A percentile compares a stretch with the other conserved stretches of the same genome.
phyloP scores from a whole-genome alignment of 164 flowering plant species.

The Macadamia tetraphylla region DNA sequence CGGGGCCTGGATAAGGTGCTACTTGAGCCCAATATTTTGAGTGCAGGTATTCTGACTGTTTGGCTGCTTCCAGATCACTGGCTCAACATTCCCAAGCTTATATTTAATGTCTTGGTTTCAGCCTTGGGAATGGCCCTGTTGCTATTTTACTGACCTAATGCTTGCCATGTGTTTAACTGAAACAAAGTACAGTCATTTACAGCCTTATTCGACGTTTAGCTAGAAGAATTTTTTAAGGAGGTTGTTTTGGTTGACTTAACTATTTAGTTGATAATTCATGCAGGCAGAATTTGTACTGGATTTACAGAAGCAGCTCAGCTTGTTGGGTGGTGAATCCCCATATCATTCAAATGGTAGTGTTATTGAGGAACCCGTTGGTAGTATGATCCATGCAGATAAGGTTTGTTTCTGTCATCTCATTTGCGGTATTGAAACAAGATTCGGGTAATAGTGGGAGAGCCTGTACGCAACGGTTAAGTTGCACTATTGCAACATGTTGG shows the following conservation, averaged over 20 bases:
- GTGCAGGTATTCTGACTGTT: too few species aligned
- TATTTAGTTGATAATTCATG: slow-evolving; percentile 7
- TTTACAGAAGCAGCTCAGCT: slow-evolving; percentile 86
- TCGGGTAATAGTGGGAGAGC: not conserved
- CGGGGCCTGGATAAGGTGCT: too few species aligned
- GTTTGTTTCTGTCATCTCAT: slow-evolving; percentile 24
- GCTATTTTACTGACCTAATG: not conserved
- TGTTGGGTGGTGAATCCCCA: slow-evolving; percentile 52
- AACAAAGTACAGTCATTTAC: not conserved
- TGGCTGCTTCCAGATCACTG: too few species aligned
- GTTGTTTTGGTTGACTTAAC: not conserved
- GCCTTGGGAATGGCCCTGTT: not conserved
- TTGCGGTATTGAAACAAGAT: not conserved
- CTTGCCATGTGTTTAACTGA: not conserved
- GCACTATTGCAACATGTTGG: too few species aligned
- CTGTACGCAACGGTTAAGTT: too few species aligned
- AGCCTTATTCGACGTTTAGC: not conserved
- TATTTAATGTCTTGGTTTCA: too few species aligned
- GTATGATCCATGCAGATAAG: slow-evolving; percentile 65
- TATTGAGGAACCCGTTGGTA: slow-evolving; percentile 47
- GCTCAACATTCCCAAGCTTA: too few species aligned
- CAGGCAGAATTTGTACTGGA: slow-evolving; percentile 92
- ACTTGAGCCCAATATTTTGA: too few species aligned
- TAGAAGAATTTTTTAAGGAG: not conserved
- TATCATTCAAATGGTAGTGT: slow-evolving; percentile 43